Percentiles rank a stretch among this genome's conserved stretches.
phyloP scores from a whole-genome alignment of 768 basidiomycete species.

The Aureoboletus auriporus region DNA sequence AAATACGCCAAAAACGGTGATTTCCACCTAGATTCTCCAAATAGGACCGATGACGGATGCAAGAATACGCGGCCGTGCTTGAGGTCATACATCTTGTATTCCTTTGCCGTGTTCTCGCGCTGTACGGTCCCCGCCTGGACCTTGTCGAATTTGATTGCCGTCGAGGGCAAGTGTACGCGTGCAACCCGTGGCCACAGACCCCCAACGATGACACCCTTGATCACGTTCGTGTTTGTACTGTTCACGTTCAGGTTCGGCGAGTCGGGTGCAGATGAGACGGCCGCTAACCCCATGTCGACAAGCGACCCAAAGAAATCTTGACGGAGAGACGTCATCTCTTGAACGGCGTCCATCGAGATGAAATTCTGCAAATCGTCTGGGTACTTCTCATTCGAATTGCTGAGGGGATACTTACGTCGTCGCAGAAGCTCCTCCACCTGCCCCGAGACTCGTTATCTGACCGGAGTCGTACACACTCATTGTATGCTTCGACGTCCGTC shows the following conservation, averaged over 20 bases:
- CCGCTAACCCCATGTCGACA: slow-evolving; percentile 65
- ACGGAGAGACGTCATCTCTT: slow-evolving; percentile 75
- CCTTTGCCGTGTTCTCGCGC: slow-evolving; percentile 79
- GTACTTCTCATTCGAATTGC: not conserved
- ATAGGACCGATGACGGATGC: slow-evolving; percentile 81
- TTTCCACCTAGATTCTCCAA: slow-evolving; percentile 67
- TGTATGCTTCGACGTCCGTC: slow-evolving; percentile 76
- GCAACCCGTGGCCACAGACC: slow-evolving; percentile 86
- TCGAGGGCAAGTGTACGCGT: slow-evolving; percentile 66
- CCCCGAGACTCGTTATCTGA: slow-evolving; percentile 45
- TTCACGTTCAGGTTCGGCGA: slow-evolving; percentile 59
- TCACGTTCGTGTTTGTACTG: slow-evolving; percentile 61
- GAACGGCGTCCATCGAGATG: slow-evolving; percentile 67
- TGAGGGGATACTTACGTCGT: slow-evolving; percentile 43
- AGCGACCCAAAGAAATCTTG: slow-evolving; percentile 74
- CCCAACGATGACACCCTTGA: slow-evolving; percentile 82
- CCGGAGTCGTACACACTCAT: slow-evolving; percentile 52
- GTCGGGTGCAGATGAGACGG: slow-evolving; percentile 40
- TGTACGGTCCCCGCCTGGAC: slow-evolving; percentile 80
- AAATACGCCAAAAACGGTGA: slow-evolving; percentile 83
- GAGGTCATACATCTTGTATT: slow-evolving; percentile 80
- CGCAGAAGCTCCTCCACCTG: slow-evolving; percentile 59
- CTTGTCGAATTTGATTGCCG: slow-evolving; percentile 79
- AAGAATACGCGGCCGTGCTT: slow-evolving; percentile 64
- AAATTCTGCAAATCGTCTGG: slow-evolving; percentile 56